A percentile compares a stretch with the other conserved stretches of the same genome.
phyloP scores from a whole-genome alignment of 176 grass and related monocot genomes.

The Dactylis glomerata region DNA sequence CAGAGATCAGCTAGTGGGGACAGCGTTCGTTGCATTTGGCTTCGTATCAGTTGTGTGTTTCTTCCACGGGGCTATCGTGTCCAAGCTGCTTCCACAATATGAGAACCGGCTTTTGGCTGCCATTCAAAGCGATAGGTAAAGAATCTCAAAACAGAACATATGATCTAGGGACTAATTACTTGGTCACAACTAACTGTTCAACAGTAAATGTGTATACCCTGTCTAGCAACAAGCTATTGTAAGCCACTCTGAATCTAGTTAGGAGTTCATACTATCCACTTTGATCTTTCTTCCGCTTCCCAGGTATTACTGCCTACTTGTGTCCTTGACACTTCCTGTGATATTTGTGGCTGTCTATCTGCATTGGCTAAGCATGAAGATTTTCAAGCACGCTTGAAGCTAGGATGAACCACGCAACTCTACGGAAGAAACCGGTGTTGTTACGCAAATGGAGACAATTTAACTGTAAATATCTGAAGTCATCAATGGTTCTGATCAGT shows the following conservation, averaged over 20 bases:
- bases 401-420: neutral
- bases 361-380: conserved; percentile 88
- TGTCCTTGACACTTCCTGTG: conserved; percentile 67
- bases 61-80: conserved; percentile 32
- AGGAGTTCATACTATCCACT: neutral
- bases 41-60: conserved; percentile 33
- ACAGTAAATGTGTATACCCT: neutral
- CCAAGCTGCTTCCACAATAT: conserved; percentile 55
- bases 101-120: conserved; percentile 37
- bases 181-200: neutral
- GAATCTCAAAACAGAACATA: neutral
- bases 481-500: neutral
- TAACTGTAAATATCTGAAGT: neutral
- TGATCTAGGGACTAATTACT: neutral
- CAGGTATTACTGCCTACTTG: conserved; percentile 76
- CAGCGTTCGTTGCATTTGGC: conserved; percentile 23
- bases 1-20: neutral
- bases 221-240: neutral
- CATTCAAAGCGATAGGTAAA: conserved; percentile 53
- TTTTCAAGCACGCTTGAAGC: conserved; percentile 85
- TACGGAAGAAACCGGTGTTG: neutral
- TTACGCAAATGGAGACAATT: neutral
- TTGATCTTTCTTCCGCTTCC: neutral
- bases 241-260: neutral
- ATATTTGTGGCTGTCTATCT: conserved; percentile 63